Evolutionary conservation across 2,329 filamentous ascomycete species (phyloP), one percentile per base, ranked within the genome.

Genomic region (Penicillium oxalicum): DNA sequence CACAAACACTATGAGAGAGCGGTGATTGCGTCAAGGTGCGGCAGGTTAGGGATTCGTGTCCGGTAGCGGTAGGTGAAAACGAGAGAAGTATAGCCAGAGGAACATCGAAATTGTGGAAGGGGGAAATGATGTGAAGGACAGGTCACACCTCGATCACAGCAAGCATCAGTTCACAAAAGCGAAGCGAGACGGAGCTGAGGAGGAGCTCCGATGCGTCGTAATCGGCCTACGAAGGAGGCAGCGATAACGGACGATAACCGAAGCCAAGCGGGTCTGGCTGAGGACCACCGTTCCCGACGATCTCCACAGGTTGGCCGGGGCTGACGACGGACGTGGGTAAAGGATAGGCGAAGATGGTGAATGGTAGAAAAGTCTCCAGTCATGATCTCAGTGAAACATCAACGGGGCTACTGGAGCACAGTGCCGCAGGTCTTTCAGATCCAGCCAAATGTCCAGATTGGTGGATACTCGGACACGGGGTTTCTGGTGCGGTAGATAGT

Each of bases 151-250:
- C n/a, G 36, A 24, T 8, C 8, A 18, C 13, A 13, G 36, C 24
- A 13, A 38, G 24, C 13, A 25, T 13, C 13, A 25, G 24, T 6
- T 5, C n/a, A 36, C 27, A 25, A 12, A 36, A 38, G 33, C 37
- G 44, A 44, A 42, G 49, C 13, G 25, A 38, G 38, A 27, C n/a
- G 38, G 35, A 38, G 12, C 26, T 6, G 9, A 18, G 5, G 36
- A 26, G 11, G 38, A 52, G 49, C 34, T 50, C 51, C 47, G 26
- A 49, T 52, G 54, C 48, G 54, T 56, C 51, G 52, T 56, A 54
- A 56, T 54, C 47, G 48, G 38, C 45, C 45, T 51, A 53, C 49
- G 49, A 48, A 11, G 45, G 48, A 51, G 47, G 41, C 48, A 45
- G 47, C 52, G 54, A 56, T 56, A 54, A 56, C 49, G 47, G 49